These are phyloP conservation scores for Podaxis pistillaris DNA, from an alignment of 768 basidiomycete species.

Conservation along the genomic window DNA sequence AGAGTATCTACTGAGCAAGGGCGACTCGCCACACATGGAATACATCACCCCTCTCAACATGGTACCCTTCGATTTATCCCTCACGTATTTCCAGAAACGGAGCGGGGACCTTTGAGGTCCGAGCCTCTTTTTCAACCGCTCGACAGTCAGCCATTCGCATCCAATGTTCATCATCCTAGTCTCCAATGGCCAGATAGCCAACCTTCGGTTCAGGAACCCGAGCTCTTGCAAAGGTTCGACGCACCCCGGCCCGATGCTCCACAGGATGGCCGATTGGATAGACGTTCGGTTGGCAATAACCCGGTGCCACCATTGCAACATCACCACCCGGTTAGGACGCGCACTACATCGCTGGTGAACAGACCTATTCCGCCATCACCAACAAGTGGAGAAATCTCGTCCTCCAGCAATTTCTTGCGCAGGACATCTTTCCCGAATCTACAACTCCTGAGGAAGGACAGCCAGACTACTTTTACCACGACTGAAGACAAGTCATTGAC, in stretches of 20 bases:
- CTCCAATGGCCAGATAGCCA: not conserved
- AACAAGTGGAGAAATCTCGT: slow-evolving; percentile 14
- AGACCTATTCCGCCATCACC: not conserved
- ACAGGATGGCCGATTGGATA: not conserved
- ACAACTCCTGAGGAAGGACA: not conserved
- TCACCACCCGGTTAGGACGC: not conserved
- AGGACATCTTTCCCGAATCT: slow-evolving; percentile 19
- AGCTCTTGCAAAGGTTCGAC: not conserved
- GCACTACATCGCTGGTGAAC: not conserved
- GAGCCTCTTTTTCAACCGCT: not conserved
- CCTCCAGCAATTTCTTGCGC: slow-evolving; percentile 19
- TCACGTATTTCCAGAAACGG: not conserved
- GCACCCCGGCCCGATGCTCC: not conserved
- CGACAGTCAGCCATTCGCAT: not conserved
- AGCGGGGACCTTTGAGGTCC: not conserved
- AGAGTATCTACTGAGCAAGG: not conserved
- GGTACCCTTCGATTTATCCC: not conserved
- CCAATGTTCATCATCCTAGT: not conserved
- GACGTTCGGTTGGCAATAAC: not conserved
- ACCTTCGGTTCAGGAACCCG: not conserved
- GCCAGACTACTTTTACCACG: not conserved
- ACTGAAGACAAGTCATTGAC: not conserved
- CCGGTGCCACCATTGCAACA: not conserved
- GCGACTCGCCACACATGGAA: not conserved
- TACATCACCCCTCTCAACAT: not conserved